Percentiles rank a stretch among this genome's conserved stretches.
phyloP scores from a whole-genome alignment of 108 stramenopile species.

The Skeletonema menzelii region DNA sequence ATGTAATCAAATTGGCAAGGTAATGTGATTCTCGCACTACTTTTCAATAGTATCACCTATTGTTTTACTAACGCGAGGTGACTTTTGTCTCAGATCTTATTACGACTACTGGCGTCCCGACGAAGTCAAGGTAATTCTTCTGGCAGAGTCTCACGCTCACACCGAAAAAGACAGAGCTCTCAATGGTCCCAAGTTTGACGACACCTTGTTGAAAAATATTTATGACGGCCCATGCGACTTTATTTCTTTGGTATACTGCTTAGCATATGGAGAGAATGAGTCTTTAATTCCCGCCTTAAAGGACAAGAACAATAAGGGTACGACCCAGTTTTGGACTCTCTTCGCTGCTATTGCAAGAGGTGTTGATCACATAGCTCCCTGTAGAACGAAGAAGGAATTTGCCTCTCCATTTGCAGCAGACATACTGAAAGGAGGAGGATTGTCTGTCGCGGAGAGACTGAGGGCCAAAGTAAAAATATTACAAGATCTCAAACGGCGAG shows the following conservation, averaged over 20 bases:
- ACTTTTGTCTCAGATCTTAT: conserved; percentile 3
- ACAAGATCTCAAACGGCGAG: conserved; percentile 28
- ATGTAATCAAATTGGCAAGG: conserved; percentile 34
- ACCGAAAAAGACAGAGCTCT: conserved; percentile 22
- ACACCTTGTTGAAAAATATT: conserved; percentile 1
- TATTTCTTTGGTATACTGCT: conserved; percentile 43
- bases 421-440: conserved; percentile 30
- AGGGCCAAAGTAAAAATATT: conserved; percentile 40
- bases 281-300: conserved; percentile 9
- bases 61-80: no score
- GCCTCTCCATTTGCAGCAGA: conserved; percentile 35
- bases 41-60: no score
- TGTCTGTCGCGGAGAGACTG: conserved; percentile 31
- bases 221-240: conserved; percentile 41
- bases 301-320: conserved; percentile 40
- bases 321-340: conserved; percentile 53
- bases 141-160: conserved; percentile 48
- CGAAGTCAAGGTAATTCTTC: conserved; percentile 38
- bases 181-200: conserved; percentile 17
- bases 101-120: conserved; percentile 44
- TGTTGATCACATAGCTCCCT: conserved; percentile 21
- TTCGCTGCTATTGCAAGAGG: conserved; percentile 43
- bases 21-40: no score
- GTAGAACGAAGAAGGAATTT: not conserved
- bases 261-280: conserved; percentile 44